These are phyloP conservation scores for Amanita exitialis DNA, from an alignment of 768 basidiomycete genomes.

Conservation along the genomic window DNA sequence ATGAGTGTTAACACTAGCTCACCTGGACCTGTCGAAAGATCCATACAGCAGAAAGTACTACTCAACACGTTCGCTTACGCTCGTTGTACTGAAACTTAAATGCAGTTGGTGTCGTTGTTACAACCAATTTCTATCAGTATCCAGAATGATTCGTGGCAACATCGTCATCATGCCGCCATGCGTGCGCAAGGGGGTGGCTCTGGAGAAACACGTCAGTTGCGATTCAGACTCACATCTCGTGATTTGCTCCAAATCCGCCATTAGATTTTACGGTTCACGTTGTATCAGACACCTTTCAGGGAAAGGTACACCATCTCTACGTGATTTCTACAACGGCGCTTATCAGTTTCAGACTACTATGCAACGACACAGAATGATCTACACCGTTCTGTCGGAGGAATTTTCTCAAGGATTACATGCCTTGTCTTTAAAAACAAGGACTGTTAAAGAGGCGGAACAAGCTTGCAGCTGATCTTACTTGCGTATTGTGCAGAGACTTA, in stretches of 20 bases:
- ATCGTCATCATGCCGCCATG: conserved; percentile 82
- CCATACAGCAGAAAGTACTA: conserved; percentile 54
- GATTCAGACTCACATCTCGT: conserved; percentile 3
- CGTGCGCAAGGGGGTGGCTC: conserved; percentile 52
- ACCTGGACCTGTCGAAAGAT: conserved; percentile 42
- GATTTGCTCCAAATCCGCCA: conserved; percentile 6
- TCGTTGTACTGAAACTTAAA: conserved; percentile 10
- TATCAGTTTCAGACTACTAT: conserved; percentile 44
- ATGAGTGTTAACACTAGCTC: conserved; percentile 5
- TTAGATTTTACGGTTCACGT: conserved; percentile 72
- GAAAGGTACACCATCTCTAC: conserved; percentile 42
- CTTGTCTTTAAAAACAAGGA: conserved; percentile 66
- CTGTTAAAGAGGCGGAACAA: conserved; percentile 35
- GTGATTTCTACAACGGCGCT: conserved; percentile 6
- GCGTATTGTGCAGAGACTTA: background rate
- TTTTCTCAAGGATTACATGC: conserved; percentile 66
- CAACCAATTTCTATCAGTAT: conserved; percentile 56
- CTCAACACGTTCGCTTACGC: conserved; percentile 10
- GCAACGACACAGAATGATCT: conserved; percentile 76
- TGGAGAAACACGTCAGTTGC: conserved; percentile 72
- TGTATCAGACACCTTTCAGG: conserved; percentile 62
- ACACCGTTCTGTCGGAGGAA: conserved; percentile 63
- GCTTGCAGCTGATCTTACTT: background rate
- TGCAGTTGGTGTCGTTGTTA: conserved; percentile 52
- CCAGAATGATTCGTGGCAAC: conserved; percentile 77